Conservation (phyloP, 805 yeast genomes). For the Saccharomycopsis babjevae region DNA sequence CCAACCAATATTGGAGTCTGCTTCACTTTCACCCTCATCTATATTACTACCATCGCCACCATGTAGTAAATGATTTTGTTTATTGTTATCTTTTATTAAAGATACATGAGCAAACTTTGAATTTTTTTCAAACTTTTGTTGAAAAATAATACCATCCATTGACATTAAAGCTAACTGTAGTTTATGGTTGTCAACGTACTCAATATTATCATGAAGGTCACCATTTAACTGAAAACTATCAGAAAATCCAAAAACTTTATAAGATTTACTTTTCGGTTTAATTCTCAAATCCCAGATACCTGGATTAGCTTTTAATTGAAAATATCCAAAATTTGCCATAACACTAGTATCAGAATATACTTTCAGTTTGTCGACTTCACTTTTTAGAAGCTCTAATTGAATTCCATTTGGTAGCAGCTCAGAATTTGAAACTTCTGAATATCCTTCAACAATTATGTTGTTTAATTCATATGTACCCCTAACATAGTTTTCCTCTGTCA, state of each 20-base stretch:
- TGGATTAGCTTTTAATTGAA: slow-evolving; percentile 65
- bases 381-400: slow-evolving; percentile 24
- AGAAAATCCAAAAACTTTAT: slow-evolving; percentile 32
- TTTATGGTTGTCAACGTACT: background rate
- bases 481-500: slow-evolving; percentile 28
- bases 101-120: slow-evolving; percentile 28
- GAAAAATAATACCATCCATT: slow-evolving; percentile 36
- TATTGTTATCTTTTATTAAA: background rate
- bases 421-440: slow-evolving; percentile 38
- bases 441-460: slow-evolving; percentile 58
- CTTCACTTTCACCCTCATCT: slow-evolving; percentile 3
- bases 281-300: slow-evolving; percentile 54
- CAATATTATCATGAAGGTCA: background rate
- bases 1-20: slow-evolving; percentile 2
- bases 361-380: background rate
- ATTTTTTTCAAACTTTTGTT: slow-evolving; percentile 36
- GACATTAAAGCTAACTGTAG: slow-evolving; percentile 29
- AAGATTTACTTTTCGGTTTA: slow-evolving; percentile 32
- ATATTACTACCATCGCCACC: background rate
- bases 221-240: slow-evolving; percentile 18
- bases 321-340: slow-evolving; percentile 77
- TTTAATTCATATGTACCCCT: slow-evolving; percentile 41
- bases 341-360: slow-evolving; percentile 47
- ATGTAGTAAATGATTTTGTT: background rate
- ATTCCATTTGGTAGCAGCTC: slow-evolving; percentile 39